Percentiles rank a stretch among this genome's conserved stretches.
phyloP scores from a whole-genome alignment of 2,329 filamentous ascomycete genomes.

The Fusarium camptoceras region DNA sequence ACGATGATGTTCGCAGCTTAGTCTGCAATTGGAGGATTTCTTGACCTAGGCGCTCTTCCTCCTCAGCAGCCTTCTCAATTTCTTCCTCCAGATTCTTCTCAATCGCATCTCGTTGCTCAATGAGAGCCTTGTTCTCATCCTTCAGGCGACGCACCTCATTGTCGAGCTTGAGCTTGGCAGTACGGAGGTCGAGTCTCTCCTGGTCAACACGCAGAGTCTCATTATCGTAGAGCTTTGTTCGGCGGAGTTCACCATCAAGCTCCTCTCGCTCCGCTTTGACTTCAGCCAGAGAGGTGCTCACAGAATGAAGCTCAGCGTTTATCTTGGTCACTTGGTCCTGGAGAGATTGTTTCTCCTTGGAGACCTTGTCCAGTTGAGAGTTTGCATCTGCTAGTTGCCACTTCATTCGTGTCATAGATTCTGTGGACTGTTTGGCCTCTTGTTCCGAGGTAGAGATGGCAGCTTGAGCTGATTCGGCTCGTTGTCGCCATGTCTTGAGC shows the following conservation, averaged over 20 bases:
- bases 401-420: slow-evolving; percentile 64
- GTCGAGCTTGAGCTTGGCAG: slow-evolving; percentile 75
- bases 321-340: slow-evolving; percentile 72
- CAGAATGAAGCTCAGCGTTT: slow-evolving; percentile 69
- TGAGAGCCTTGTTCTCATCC: slow-evolving; percentile 70
- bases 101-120: slow-evolving; percentile 67
- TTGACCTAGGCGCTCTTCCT: slow-evolving; percentile 71
- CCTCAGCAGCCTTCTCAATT: slow-evolving; percentile 72
- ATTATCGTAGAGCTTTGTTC: slow-evolving; percentile 65
- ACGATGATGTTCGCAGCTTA: slow-evolving; percentile 58
- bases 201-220: slow-evolving; percentile 73
- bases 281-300: slow-evolving; percentile 68
- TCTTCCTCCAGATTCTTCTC: slow-evolving; percentile 75
- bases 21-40: slow-evolving; percentile 66
- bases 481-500: slow-evolving; percentile 47
- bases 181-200: slow-evolving; percentile 75
- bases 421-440: slow-evolving; percentile 51
- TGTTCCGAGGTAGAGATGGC: slow-evolving; percentile 50
- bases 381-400: slow-evolving; percentile 70
- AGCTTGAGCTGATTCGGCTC: slow-evolving; percentile 44
- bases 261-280: slow-evolving; percentile 75
- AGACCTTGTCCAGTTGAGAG: slow-evolving; percentile 65
- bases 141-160: slow-evolving; percentile 72
- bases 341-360: slow-evolving; percentile 70
- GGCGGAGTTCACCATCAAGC: slow-evolving; percentile 69